phyloP scores from a whole-genome alignment of 352 stramenopile genomes.

The Pythium monospermum region DNA sequence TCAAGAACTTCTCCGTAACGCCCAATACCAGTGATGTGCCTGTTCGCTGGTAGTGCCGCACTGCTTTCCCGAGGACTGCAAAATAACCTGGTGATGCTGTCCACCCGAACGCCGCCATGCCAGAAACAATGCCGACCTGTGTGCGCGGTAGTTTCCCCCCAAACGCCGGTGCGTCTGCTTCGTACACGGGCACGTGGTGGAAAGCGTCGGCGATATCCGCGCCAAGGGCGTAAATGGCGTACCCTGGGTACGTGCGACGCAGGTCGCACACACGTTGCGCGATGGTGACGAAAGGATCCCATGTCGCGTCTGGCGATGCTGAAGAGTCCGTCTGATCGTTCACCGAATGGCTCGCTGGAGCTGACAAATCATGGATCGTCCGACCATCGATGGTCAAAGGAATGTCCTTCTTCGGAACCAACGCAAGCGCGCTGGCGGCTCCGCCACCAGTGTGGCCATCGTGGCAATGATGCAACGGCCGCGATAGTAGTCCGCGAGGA shows the following conservation, averaged over 20 bases:
- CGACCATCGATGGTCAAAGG: conserved; percentile 17
- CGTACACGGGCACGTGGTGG: conserved; percentile 1
- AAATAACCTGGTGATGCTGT: conserved; percentile 10
- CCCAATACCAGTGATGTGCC: neutral
- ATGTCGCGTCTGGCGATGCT: conserved; percentile 1
- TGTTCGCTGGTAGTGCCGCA: conserved; percentile 12
- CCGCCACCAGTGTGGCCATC: conserved; percentile 12
- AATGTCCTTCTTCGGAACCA: conserved; percentile 10
- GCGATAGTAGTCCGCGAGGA: conserved; percentile 6
- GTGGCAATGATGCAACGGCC: conserved; percentile 16
- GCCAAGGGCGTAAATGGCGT: conserved; percentile 1
- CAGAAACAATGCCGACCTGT: neutral
- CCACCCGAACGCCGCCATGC: conserved; percentile 12
- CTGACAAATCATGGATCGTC: neutral
- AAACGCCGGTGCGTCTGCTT: conserved; percentile 1
- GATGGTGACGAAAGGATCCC: conserved; percentile 3
- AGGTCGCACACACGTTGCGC: conserved; percentile 1
- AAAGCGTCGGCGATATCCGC: conserved; percentile 9
- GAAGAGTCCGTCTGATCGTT: conserved; percentile 1
- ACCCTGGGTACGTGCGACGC: conserved; percentile 7
- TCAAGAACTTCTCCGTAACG: conserved; percentile 3
- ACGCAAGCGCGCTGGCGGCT: conserved; percentile 12
- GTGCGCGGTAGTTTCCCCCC: conserved; percentile 4
- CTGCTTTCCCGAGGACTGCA: conserved; percentile 6
- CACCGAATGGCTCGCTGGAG: neutral